These are phyloP conservation scores for Diplodia sapinea DNA, from an alignment of 2,329 filamentous ascomycete genomes.

Conservation along the genomic window DNA sequence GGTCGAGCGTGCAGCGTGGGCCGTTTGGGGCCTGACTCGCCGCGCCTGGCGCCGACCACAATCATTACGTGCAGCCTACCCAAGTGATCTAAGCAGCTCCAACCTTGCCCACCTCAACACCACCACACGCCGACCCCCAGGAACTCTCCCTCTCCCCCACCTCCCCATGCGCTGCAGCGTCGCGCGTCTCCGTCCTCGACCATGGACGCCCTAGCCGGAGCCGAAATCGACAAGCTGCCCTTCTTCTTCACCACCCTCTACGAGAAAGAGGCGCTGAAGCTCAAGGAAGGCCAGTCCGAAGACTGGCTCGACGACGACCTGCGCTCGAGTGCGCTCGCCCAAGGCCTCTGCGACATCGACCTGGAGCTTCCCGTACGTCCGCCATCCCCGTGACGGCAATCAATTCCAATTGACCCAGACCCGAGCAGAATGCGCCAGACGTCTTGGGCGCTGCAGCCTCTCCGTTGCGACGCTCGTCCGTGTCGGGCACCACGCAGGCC, in stretches of 20 bases:
- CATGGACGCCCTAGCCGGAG: constrained; percentile 29
- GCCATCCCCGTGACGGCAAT: not conserved
- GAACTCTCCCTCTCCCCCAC: not conserved
- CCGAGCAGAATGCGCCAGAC: constrained; percentile 16
- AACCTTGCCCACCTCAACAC: constrained; percentile 18
- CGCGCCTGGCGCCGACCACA: not conserved
- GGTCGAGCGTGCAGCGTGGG: constrained; percentile 14
- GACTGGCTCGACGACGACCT: constrained; percentile 29
- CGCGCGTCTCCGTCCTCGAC: constrained; percentile 18
- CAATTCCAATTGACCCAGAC: constrained; percentile 17
- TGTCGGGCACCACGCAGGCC: constrained; percentile 29
- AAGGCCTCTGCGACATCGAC: constrained; percentile 21
- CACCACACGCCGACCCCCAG: not conserved
- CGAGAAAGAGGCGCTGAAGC: constrained; percentile 30
- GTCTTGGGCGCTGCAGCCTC: constrained; percentile 5
- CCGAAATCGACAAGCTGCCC: constrained; percentile 28
- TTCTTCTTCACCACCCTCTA: constrained; percentile 27
- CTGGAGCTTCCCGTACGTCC: constrained; percentile 27
- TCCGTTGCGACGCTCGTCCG: constrained; percentile 27
- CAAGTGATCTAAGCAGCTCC: not conserved
- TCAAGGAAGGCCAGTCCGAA: constrained; percentile 32
- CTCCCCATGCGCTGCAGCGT: constrained; percentile 28
- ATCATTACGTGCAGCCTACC: constrained; percentile 25
- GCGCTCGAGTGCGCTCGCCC: constrained; percentile 13
- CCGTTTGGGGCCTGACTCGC: constrained; percentile 26